These are phyloP conservation scores for Sporothrix globosa DNA, from an alignment of 2,329 filamentous ascomycete genomes.

Conservation along the genomic window DNA sequence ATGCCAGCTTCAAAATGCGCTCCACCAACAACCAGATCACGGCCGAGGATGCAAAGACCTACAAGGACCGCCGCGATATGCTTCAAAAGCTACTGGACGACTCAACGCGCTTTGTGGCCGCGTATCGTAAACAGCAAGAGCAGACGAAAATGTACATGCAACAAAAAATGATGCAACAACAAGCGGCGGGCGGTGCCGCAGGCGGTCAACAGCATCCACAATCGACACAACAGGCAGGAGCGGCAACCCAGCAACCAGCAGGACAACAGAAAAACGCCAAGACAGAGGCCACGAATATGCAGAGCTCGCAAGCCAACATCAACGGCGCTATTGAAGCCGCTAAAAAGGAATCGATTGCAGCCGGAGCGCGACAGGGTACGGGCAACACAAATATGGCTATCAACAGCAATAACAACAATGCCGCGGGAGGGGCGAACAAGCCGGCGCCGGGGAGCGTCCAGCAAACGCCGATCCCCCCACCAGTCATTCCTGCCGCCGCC, in stretches of 20 bases:
- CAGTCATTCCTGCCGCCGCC: constrained; percentile 35
- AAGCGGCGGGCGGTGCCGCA: constrained; percentile 36
- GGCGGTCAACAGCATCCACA: constrained; percentile 24
- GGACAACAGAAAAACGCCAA: constrained; percentile 38
- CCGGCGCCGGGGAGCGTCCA: constrained; percentile 31
- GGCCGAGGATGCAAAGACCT: constrained; percentile 53
- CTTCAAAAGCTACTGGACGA: constrained; percentile 52
- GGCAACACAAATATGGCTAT: constrained; percentile 30
- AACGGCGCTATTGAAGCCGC: constrained; percentile 52
- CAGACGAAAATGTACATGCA: constrained; percentile 29
- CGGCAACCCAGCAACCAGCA: constrained; percentile 22
- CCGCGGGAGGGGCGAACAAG: constrained; percentile 8
- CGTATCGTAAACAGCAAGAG: constrained; percentile 53
- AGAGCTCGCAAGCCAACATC: constrained; percentile 46
- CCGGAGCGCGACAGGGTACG: constrained; percentile 39
- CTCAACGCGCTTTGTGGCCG: constrained; percentile 53
- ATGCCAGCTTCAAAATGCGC: constrained; percentile 50
- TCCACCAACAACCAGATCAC: constrained; percentile 50
- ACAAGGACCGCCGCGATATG: constrained; percentile 50
- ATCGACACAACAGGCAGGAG: constrained; percentile 28
- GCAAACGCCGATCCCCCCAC: constrained; percentile 37
- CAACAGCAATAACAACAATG: constrained; percentile 28
- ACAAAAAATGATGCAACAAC: constrained; percentile 38
- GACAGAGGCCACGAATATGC: constrained; percentile 41
- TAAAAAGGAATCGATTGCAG: constrained; percentile 49